These are phyloP conservation scores for Trichoderma virens DNA, from an alignment of 495 filamentous ascomycete genomes.

Conservation along the genomic window DNA sequence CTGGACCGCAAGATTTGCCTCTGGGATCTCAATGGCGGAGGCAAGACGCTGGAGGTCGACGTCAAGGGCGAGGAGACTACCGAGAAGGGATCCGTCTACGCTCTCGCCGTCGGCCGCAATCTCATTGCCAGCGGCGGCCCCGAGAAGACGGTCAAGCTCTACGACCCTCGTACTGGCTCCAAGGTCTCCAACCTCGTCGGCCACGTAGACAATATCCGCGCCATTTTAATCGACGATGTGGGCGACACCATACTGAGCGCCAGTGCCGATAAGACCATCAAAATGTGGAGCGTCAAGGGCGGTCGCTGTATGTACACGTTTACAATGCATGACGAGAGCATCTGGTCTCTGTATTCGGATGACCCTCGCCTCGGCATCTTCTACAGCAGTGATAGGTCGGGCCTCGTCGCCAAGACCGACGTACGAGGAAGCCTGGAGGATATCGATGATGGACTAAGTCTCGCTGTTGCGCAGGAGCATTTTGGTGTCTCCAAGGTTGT, in stretches of 20 bases:
- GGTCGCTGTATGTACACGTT: conserved; percentile 95
- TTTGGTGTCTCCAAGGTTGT: conserved; percentile 83
- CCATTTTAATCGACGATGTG: conserved; percentile 79
- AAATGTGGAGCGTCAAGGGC: conserved; percentile 92
- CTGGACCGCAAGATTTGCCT: conserved; percentile 85
- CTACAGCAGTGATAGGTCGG: conserved; percentile 88
- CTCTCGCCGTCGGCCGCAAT: conserved; percentile 60
- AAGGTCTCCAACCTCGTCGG: conserved; percentile 93
- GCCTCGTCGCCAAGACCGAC: conserved; percentile 91
- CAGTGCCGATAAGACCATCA: conserved; percentile 93
- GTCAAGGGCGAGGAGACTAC: conserved; percentile 68
- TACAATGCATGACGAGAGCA: conserved; percentile 97
- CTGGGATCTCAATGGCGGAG: conserved; percentile 86
- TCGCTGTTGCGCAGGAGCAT: conserved; percentile 85
- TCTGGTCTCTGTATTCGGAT: conserved; percentile 91
- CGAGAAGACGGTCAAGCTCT: conserved; percentile 85
- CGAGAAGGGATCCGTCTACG: conserved; percentile 93
- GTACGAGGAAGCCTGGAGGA: conserved; percentile 61
- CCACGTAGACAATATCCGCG: conserved; percentile 92
- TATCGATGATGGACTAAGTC: conserved; percentile 79
- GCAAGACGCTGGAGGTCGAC: conserved; percentile 78
- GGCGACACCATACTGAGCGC: conserved; percentile 90
- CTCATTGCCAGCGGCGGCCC: conserved; percentile 90
- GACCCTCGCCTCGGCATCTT: conserved; percentile 80
- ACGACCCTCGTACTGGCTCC: conserved; percentile 87